Conservation (phyloP, 2,329 filamentous ascomycete species). For the Paecilomyces variotii region DNA sequence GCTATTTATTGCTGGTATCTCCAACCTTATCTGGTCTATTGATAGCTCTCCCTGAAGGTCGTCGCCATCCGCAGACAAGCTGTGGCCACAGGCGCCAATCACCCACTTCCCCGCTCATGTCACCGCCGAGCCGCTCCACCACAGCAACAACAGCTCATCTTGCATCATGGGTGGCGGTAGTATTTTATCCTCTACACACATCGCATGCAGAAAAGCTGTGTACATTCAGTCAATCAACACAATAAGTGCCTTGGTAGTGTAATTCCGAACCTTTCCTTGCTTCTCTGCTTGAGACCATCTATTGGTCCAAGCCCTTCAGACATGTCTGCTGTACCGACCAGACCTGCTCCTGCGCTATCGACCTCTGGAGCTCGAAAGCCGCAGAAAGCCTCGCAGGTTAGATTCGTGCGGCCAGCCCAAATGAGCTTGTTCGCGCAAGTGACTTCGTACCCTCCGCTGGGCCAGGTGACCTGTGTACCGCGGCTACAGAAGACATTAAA, state of each 20-base stretch:
- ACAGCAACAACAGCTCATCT: background rate
- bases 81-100: background rate
- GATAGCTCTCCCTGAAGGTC: background rate
- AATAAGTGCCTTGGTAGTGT: background rate
- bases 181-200: background rate
- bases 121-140: background rate
- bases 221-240: background rate
- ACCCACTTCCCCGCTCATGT: background rate
- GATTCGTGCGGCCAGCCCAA: constrained; percentile 30
- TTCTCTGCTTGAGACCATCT: background rate
- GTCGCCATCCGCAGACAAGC: background rate
- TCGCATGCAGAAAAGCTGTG: background rate
- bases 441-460: constrained; percentile 62
- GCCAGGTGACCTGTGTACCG: constrained; percentile 59
- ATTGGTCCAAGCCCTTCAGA: background rate
- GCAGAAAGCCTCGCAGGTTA: constrained; percentile 19
- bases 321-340: background rate
- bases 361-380: background rate
- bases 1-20: background rate
- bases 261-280: background rate
- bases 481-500: constrained; percentile 22
- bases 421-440: constrained; percentile 48
- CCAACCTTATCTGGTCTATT: background rate
- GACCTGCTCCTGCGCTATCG: background rate
- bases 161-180: background rate